Conservation (phyloP, 1,284 basidiomycete species). For the Austroboletus rostrupii region DNA sequence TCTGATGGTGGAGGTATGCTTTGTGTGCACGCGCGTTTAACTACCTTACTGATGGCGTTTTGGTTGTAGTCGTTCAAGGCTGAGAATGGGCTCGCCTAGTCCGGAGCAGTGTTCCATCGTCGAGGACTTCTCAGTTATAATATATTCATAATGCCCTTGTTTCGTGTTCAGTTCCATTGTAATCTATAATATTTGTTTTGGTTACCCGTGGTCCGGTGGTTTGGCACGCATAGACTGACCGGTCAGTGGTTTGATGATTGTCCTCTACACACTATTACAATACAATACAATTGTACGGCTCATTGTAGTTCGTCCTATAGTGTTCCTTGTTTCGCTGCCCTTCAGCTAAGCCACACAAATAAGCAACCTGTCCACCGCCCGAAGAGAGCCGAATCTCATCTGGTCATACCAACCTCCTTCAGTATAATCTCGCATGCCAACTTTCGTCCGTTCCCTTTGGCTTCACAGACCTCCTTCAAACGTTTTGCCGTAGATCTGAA, state of each 20-base stretch:
- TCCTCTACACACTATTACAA: too few species aligned
- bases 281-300: too few species aligned
- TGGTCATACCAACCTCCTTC: background rate
- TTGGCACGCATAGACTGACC: too few species aligned
- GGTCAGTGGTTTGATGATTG: too few species aligned
- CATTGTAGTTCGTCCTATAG: too few species aligned
- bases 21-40: background rate
- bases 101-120: background rate
- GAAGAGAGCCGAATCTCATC: background rate
- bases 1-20: conserved; percentile 64
- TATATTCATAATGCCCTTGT: background rate
- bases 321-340: too few species aligned
- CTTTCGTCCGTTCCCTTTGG: conserved; percentile 7
- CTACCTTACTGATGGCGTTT: background rate
- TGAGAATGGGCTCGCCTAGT: background rate
- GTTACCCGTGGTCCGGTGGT: too few species aligned
- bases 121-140: too few species aligned
- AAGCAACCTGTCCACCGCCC: too few species aligned
- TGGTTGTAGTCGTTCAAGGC: background rate
- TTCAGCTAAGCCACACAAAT: too few species aligned
- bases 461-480: conserved; percentile 8
- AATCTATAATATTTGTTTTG: too few species aligned
- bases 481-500: conserved; percentile 7
- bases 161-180: background rate
- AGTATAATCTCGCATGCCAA: conserved; percentile 1